Evolutionary conservation across 306 rosid species (phyloP).

Genomic region (Inga oerstediana): DNA sequence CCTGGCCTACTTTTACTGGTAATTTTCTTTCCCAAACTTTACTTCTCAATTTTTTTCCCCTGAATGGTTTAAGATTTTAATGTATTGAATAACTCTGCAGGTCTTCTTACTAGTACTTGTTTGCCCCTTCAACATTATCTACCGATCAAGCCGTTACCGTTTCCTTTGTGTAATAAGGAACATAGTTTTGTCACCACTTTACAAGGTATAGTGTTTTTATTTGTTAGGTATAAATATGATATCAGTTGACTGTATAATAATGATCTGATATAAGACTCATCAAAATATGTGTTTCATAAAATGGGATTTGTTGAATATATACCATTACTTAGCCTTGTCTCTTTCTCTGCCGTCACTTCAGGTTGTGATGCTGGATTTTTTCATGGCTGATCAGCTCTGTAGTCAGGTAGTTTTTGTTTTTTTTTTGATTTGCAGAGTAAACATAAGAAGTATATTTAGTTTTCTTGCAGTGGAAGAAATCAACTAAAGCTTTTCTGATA

Average conservation of each 20-base stretch:
- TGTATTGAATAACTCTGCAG: conserved; percentile 48
- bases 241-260: not conserved
- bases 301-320: not conserved
- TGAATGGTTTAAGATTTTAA: not conserved
- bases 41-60: not conserved
- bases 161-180: conserved; percentile 86
- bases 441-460: not conserved
- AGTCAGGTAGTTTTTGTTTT: conserved; percentile 72
- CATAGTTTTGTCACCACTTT: conserved; percentile 87
- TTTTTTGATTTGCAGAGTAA: too few relatives aligned
- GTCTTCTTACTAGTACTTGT: conserved; percentile 61
- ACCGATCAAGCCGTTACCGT: conserved; percentile 77
- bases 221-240: not conserved
- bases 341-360: conserved; percentile 26
- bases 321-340: not conserved
- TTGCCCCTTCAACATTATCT: conserved; percentile 81
- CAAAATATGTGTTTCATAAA: not conserved
- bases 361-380: conserved; percentile 99
- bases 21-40: conserved; percentile 31
- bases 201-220: conserved; percentile 63
- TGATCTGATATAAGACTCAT: not conserved
- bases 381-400: conserved; percentile 99
- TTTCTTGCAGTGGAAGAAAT: not conserved
- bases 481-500: not conserved
- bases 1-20: conserved; percentile 90